phyloP scores from a whole-genome alignment of 306 rosid species.

The Senna siamea region DNA sequence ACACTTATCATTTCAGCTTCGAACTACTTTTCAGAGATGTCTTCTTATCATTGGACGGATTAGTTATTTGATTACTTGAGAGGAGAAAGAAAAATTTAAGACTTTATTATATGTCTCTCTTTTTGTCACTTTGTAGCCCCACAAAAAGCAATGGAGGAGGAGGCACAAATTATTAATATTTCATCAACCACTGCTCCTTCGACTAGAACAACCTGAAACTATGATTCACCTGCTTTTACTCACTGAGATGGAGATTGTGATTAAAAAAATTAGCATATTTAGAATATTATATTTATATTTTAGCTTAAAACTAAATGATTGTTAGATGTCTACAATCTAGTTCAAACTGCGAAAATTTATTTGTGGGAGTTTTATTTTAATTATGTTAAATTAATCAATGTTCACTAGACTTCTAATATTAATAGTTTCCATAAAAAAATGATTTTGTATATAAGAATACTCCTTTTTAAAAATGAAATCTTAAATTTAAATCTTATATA shows the following conservation, averaged over 20 bases:
- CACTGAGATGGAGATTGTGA: conserved; percentile 6
- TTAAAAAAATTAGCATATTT: neutral
- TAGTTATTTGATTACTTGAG: conserved; percentile 24
- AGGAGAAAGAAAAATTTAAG: neutral
- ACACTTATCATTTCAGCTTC: conserved; percentile 40
- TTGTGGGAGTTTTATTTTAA: no score
- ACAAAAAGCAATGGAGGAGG: conserved; percentile 53
- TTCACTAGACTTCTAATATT: no score
- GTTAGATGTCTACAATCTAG: no score
- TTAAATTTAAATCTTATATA: no score
- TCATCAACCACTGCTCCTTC: conserved; percentile 29
- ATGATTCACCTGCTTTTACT: conserved; percentile 32
- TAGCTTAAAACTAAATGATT: no score
- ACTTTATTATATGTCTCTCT: conserved; percentile 39
- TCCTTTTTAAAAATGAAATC: no score
- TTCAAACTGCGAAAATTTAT: no score
- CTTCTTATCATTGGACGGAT: conserved; percentile 45
- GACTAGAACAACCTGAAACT: conserved; percentile 11
- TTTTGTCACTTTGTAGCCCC: conserved; percentile 65
- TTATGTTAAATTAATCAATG: no score
- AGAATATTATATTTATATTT: no score
- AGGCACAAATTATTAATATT: conserved; percentile 36
- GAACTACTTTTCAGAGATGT: conserved; percentile 40
- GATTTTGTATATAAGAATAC: no score
- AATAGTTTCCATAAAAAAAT: no score